These are phyloP conservation scores for Amyloporia xantha DNA, from an alignment of 768 basidiomycete species.

Conservation along the genomic window DNA sequence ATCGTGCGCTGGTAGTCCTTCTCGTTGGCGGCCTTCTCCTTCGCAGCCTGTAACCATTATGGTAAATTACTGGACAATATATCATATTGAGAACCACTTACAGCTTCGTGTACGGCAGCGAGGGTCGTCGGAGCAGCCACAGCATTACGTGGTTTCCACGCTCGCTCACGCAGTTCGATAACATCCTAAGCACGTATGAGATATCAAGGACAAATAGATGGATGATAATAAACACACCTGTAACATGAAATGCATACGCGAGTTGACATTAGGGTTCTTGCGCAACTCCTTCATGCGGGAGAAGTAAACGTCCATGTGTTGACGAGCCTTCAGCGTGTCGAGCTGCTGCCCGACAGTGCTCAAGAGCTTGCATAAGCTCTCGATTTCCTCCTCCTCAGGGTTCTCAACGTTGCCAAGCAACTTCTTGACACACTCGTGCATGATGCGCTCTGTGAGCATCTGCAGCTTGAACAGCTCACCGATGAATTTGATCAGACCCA, in stretches of 20 bases:
- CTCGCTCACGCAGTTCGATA: slow-evolving; percentile 77
- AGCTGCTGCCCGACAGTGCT: slow-evolving; percentile 80
- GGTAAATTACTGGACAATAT: background rate
- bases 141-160: slow-evolving; percentile 69
- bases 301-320: slow-evolving; percentile 92
- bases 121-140: slow-evolving; percentile 81
- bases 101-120: slow-evolving; percentile 81
- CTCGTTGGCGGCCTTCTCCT: slow-evolving; percentile 84
- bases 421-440: slow-evolving; percentile 97
- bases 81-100: slow-evolving; percentile 33
- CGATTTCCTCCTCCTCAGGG: slow-evolving; percentile 96
- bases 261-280: slow-evolving; percentile 64
- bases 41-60: slow-evolving; percentile 53
- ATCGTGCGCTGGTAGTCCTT: slow-evolving; percentile 58
- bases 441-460: slow-evolving; percentile 95
- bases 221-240: slow-evolving; percentile 48
- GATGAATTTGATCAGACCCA: slow-evolving; percentile 95
- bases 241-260: slow-evolving; percentile 93
- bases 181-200: slow-evolving; percentile 61
- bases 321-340: slow-evolving; percentile 73
- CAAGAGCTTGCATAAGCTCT: slow-evolving; percentile 88
- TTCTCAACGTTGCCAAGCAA: slow-evolving; percentile 87
- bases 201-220: slow-evolving; percentile 1
- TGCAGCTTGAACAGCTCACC: slow-evolving; percentile 96
- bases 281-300: slow-evolving; percentile 77